phyloP scores from a whole-genome alignment of 2,329 filamentous ascomycete genomes.

The Alternaria incomplexa region DNA sequence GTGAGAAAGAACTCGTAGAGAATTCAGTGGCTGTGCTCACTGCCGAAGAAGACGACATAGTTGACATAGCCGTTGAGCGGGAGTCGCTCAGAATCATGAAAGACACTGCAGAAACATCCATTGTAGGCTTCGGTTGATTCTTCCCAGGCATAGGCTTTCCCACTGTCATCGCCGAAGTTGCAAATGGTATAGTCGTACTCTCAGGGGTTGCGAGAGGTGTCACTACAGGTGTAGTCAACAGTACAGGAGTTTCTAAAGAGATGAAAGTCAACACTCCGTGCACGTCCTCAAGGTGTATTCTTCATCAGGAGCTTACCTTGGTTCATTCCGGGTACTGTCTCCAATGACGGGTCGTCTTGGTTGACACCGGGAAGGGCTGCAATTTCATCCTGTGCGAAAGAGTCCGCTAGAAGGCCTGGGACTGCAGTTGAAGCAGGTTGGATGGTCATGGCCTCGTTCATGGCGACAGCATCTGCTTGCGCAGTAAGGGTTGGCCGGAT shows the following conservation, averaged over 20 bases:
- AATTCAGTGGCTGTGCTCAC: neutral
- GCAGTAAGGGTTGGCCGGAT: neutral
- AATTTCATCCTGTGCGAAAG: neutral
- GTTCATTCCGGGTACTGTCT: neutral
- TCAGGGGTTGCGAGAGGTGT: neutral
- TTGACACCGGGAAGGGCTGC: conserved; percentile 11
- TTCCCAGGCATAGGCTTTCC: conserved; percentile 11
- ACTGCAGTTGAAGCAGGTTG: neutral
- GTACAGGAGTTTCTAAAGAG: neutral
- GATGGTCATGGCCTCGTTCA: neutral
- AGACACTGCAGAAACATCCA: neutral
- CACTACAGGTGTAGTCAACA: neutral
- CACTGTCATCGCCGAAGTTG: neutral
- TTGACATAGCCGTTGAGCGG: neutral
- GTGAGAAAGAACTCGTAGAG: neutral
- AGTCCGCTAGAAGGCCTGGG: neutral
- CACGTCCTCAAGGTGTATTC: neutral
- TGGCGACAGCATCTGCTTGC: neutral
- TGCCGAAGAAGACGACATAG: neutral
- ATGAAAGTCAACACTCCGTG: neutral
- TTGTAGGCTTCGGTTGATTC: conserved; percentile 11
- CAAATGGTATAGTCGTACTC: neutral
- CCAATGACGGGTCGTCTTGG: conserved; percentile 1
- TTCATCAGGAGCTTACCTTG: neutral
- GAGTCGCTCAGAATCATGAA: neutral